phyloP scores from a whole-genome alignment of 177 flowering plant genomes.

The Vitis hybrid region DNA sequence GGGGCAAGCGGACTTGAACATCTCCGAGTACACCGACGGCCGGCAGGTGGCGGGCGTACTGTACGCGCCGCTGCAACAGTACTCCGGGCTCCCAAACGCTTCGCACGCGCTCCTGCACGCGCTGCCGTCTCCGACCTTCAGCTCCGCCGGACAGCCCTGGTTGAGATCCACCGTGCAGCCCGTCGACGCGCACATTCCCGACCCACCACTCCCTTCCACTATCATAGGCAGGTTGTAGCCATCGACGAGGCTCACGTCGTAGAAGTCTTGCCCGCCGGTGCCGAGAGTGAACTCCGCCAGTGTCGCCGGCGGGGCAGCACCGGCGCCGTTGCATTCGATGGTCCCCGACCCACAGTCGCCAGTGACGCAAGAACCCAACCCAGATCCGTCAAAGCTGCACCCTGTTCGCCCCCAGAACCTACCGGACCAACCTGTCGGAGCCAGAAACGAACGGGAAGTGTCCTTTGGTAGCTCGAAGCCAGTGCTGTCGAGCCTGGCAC shows the following conservation, averaged over 20 bases:
- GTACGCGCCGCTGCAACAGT: conserved; percentile 51
- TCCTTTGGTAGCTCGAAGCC: conserved; percentile 66
- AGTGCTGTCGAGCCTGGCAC: conserved; percentile 49
- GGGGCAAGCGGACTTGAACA: conserved; percentile 51
- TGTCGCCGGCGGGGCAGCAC: conserved; percentile 48
- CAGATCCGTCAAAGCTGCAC: conserved; percentile 41
- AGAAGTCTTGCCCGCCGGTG: conserved; percentile 48
- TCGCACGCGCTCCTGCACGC: conserved; percentile 53
- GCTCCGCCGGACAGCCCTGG: conserved; percentile 44
- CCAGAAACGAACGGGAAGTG: conserved; percentile 45
- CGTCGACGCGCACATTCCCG: conserved; percentile 46
- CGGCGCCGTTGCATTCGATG: conserved; percentile 39
- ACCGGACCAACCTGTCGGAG: conserved; percentile 54
- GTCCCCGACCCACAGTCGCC: conserved; percentile 54
- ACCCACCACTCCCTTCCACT: conserved; percentile 36
- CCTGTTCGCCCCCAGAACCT: conserved; percentile 57
- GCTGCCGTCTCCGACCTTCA: conserved; percentile 25
- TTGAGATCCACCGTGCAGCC: conserved; percentile 48
- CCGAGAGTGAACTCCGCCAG: conserved; percentile 61
- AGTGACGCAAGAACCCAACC: conserved; percentile 31
- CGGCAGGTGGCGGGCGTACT: conserved; percentile 31
- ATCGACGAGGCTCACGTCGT: conserved; percentile 67
- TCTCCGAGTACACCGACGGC: conserved; percentile 45
- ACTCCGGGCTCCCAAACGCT: conserved; percentile 48
- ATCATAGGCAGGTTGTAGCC: conserved; percentile 54